Percentiles rank a stretch among this genome's conserved stretches.
These are phyloP conservation scores for Acanthochlamys bracteata DNA, from an alignment of 106 monocot genomes.

Conservation along the genomic window DNA sequence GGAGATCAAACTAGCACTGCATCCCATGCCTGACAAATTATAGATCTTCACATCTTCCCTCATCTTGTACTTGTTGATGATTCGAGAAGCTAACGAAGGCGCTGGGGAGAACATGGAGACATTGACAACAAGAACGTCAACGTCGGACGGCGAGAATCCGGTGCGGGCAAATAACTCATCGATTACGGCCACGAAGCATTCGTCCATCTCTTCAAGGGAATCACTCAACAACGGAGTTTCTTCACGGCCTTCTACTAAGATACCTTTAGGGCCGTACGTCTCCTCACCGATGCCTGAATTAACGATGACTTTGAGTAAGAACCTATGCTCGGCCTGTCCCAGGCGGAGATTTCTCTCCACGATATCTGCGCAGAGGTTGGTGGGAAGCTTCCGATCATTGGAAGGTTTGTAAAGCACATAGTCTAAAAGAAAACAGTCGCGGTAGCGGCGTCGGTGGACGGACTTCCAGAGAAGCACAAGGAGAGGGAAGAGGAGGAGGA, in stretches of 20 bases:
- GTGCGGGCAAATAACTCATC: constrained; percentile 42
- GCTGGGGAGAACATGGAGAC: constrained; percentile 63
- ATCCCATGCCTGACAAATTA: constrained; percentile 88
- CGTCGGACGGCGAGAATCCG: constrained; percentile 24
- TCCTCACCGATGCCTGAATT: constrained; percentile 86
- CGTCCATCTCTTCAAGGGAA: constrained; percentile 63
- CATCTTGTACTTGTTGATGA: constrained; percentile 53
- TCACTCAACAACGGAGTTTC: constrained; percentile 35
- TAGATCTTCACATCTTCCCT: constrained; percentile 55
- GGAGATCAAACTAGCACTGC: constrained; percentile 63
- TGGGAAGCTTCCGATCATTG: constrained; percentile 52
- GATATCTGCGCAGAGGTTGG: constrained; percentile 43
- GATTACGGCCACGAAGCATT: constrained; percentile 37
- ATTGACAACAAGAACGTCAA: constrained; percentile 69
- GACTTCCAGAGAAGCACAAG: constrained; percentile 14
- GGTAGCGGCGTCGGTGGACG: constrained; percentile 5
- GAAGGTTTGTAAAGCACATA: constrained; percentile 66
- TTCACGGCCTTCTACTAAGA: constrained; percentile 45
- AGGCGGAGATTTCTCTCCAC: constrained; percentile 49
- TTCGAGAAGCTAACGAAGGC: constrained; percentile 52
- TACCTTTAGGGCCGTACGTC: constrained; percentile 64
- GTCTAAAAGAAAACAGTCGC: constrained; percentile 62
- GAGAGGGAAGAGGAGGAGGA: constrained; percentile 24
- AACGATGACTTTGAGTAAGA: constrained; percentile 71
- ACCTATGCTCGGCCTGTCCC: constrained; percentile 52